Conservation (phyloP, 2,329 filamentous ascomycete species). For the Arthrobotrys pseudoclavata region DNA sequence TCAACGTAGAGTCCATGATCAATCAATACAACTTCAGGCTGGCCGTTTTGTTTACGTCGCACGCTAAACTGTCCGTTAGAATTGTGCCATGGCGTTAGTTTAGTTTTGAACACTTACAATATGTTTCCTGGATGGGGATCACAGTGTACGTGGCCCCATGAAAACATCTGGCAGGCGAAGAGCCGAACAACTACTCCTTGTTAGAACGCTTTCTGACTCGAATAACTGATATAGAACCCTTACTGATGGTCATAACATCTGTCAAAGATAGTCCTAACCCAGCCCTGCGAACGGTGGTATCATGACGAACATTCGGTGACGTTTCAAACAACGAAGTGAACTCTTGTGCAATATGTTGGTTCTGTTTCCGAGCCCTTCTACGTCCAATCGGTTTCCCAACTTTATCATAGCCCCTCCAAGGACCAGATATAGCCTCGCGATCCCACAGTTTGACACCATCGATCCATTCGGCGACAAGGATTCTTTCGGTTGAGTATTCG, state of each 20-base stretch:
- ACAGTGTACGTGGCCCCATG: slow-evolving; percentile 95
- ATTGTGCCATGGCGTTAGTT: background rate
- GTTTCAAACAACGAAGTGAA: slow-evolving; percentile 49
- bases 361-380: slow-evolving; percentile 26
- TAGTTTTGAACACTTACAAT: slow-evolving; percentile 69
- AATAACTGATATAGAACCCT: background rate
- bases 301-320: slow-evolving; percentile 37
- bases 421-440: slow-evolving; percentile 80
- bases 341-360: slow-evolving; percentile 40
- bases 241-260: slow-evolving; percentile 94
- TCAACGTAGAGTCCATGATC: slow-evolving; percentile 97
- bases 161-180: slow-evolving; percentile 97
- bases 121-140: slow-evolving; percentile 95
- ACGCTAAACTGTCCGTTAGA: slow-evolving; percentile 68
- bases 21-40: slow-evolving; percentile 90
- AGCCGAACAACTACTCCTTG: slow-evolving; percentile 75
- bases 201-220: background rate
- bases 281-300: slow-evolving; percentile 68
- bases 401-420: slow-evolving; percentile 81
- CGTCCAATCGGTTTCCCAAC: slow-evolving; percentile 60
- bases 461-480: slow-evolving; percentile 98
- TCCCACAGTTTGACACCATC: slow-evolving; percentile 95
- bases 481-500: slow-evolving; percentile 75
- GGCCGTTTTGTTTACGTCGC: slow-evolving; percentile 78
- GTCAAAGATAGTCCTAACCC: slow-evolving; percentile 86